phyloP scores from a whole-genome alignment of 441 rosid species.

The Hypseocharis bilobata region DNA sequence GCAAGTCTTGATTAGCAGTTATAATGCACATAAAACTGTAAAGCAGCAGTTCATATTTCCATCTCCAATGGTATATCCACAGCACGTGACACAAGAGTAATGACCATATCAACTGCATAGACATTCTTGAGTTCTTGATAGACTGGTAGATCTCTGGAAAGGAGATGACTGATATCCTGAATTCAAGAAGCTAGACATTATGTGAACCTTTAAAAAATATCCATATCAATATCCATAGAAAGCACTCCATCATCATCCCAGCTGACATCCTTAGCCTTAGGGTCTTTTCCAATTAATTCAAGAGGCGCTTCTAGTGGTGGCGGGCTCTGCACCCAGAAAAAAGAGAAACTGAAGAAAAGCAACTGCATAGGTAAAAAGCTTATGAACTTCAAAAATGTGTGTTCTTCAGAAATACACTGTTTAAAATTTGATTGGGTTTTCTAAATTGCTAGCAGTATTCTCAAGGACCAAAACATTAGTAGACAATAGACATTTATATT shows the following conservation, averaged over 20 bases:
- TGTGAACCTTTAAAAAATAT: slow-evolving; percentile 43
- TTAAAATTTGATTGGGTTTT: not conserved
- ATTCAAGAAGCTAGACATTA: not conserved
- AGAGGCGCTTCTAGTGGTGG: slow-evolving; percentile 63
- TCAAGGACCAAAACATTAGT: not conserved
- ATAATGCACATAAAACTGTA: too few relatives aligned
- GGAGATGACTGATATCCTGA: not conserved
- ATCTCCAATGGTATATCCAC: not conserved
- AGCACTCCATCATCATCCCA: slow-evolving; percentile 97
- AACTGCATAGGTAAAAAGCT: slow-evolving; percentile 4
- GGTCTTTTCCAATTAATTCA: slow-evolving; percentile 45
- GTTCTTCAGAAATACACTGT: not conserved
- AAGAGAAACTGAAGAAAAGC: slow-evolving; percentile 2
- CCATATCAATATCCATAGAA: slow-evolving; percentile 40
- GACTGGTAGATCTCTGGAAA: not conserved
- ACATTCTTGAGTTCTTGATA: not conserved
- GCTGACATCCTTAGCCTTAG: slow-evolving; percentile 40
- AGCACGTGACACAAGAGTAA: not conserved
- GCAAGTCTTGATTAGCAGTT: not conserved
- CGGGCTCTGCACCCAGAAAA: slow-evolving; percentile 48
- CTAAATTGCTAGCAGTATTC: not conserved
- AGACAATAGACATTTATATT: not conserved
- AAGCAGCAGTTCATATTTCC: not conserved
- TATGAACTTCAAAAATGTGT: not conserved
- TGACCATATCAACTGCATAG: not conserved